These are phyloP conservation scores for Hypholoma sublateritium DNA, from an alignment of 768 basidiomycete genomes.

Conservation along the genomic window DNA sequence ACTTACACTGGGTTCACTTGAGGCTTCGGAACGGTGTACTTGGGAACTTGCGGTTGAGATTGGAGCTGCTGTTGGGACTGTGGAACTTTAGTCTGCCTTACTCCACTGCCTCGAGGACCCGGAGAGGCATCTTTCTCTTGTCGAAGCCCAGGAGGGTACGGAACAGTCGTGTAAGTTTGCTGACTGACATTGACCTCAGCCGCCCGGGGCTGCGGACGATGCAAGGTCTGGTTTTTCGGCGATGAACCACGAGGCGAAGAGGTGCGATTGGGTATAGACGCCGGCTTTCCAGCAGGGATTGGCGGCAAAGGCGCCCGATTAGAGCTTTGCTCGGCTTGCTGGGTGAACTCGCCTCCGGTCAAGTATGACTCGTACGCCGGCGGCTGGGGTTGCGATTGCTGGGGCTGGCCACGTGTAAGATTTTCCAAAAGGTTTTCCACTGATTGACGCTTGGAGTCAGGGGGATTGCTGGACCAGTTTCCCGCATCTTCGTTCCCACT, in stretches of 20 bases:
- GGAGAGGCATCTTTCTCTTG: slow-evolving; percentile 76
- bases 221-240: slow-evolving; percentile 52
- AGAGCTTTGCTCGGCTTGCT: slow-evolving; percentile 37
- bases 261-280: slow-evolving; percentile 32
- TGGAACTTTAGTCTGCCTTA: slow-evolving; percentile 1
- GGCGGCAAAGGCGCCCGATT: slow-evolving; percentile 58
- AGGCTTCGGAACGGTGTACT: slow-evolving; percentile 40
- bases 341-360: slow-evolving; percentile 42
- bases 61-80: slow-evolving; percentile 1
- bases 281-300: slow-evolving; percentile 43
- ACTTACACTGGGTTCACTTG: slow-evolving; percentile 60
- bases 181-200: slow-evolving; percentile 51
- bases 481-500: slow-evolving; percentile 55
- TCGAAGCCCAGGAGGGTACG: slow-evolving; percentile 26
- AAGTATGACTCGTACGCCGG: slow-evolving; percentile 48
- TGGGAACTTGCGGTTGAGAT: slow-evolving; percentile 24
- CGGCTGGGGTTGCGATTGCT: slow-evolving; percentile 34
- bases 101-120: slow-evolving; percentile 46
- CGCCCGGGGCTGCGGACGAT: slow-evolving; percentile 49
- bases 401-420: slow-evolving; percentile 51
- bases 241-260: slow-evolving; percentile 67
- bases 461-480: slow-evolving; percentile 47
- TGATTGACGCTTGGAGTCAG: slow-evolving; percentile 76
- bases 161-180: slow-evolving; percentile 22
- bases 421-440: slow-evolving; percentile 82